Conservation (phyloP, 495 filamentous ascomycete species). For the Penicillium chermesinum region DNA sequence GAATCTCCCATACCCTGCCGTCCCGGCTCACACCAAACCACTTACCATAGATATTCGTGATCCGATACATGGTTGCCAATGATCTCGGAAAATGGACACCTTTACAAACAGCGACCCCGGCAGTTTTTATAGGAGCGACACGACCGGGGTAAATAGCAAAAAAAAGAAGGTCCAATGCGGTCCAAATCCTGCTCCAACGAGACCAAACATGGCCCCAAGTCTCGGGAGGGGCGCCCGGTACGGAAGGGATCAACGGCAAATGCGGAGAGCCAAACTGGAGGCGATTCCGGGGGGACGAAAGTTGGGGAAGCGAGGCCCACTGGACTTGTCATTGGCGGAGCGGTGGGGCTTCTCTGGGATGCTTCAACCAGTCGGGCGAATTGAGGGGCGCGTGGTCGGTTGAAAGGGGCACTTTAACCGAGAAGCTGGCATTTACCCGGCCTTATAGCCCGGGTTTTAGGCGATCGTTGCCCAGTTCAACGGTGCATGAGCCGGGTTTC, state of each 20-base stretch:
- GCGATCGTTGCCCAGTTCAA: not conserved
- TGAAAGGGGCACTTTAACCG: conserved; percentile 15
- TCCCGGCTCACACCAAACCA: not conserved
- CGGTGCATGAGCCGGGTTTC: too few species aligned
- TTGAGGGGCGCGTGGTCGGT: not conserved
- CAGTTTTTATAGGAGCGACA: conserved; percentile 4
- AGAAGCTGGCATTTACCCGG: not conserved
- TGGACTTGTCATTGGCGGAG: conserved; percentile 23
- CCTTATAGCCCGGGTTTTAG: not conserved
- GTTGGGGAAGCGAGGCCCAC: conserved; percentile 10
- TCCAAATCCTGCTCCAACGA: too few species aligned
- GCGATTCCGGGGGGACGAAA: conserved; percentile 13
- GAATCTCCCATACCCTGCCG: not conserved
- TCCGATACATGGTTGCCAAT: conserved; percentile 32
- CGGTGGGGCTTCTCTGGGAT: not conserved
- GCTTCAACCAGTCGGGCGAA: conserved; percentile 16
- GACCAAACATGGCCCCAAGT: too few species aligned
- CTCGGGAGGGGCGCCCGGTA: conserved; percentile 4
- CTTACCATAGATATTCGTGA: conserved; percentile 44
- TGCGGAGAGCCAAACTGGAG: conserved; percentile 20
- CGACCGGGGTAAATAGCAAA: not conserved
- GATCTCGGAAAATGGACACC: not conserved
- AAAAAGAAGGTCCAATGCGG: not conserved
- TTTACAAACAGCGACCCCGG: not conserved
- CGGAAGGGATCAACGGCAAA: conserved; percentile 19